Evolutionary conservation across 169 alveolate genomes (phyloP), one percentile per base, ranked within the genome.

Genomic region (Babesia caballi): DNA sequence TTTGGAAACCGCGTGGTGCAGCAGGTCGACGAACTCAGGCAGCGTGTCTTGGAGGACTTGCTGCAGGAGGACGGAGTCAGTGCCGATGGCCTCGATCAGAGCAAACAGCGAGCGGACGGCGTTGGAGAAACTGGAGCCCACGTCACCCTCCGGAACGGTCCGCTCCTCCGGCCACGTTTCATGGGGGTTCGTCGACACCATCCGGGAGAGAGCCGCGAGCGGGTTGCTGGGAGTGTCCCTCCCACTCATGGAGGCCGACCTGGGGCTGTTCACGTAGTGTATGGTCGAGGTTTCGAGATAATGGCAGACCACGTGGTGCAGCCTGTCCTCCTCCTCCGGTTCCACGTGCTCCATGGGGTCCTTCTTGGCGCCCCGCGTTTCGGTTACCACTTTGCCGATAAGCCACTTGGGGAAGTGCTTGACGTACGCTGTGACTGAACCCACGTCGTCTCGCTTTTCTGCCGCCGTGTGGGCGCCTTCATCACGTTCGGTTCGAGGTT

Each of bases 31-130:
- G 33, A 58, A 59, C 41, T 15, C 49, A 3, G 82, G 74, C n/a
- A 59, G 4, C 8, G 44, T 25, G 14, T 25, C 12, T 4, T 17
- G 32, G 32, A 56, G 14, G n/a, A 49, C 41, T 5, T 40, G 50
- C 1, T 14, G 44, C 57, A 58, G 17, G 12, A 44, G 30, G n/a
- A 4, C 38, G 27, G 33, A 14, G 35, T 33, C 35, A n/a, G 19
- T 19, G 38, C 44, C 12, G 9, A 71, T 23, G 9, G 54, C 82
- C 21, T 12, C 21, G 32, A 49, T 8, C 49, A 71, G 6, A 8
- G 82, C 33, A 9, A 71, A 8, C 40, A 59, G 8, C 23, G 82
- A 42, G 28, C 82, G 38, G 30, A 71, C 17, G 15, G 82, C 82
- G 21, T 11, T 71, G 38, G 75, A 71, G 41, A 71, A 71, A 33